These are phyloP conservation scores for Vickermania ingenoplastis DNA, from an alignment of 208 protist genomes.

Conservation along the genomic window DNA sequence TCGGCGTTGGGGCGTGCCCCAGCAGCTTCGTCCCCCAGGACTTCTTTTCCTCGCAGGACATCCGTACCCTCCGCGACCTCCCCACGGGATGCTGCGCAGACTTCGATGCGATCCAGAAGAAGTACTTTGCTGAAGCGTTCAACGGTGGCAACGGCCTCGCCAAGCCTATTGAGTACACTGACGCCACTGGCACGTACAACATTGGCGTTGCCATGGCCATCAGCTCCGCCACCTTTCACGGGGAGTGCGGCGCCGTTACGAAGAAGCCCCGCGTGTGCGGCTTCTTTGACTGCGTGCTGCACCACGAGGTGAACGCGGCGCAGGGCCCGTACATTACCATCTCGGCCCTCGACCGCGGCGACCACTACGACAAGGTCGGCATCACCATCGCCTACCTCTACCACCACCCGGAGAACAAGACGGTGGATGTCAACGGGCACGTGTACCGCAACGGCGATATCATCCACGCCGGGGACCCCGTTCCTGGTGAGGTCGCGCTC, in stretches of 20 bases:
- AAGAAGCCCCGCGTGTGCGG: slow-evolving; percentile 86
- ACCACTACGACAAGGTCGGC: slow-evolving; percentile 86
- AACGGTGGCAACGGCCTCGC: slow-evolving; percentile 56
- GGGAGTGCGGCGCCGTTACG: slow-evolving; percentile 84
- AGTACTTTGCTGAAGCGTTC: slow-evolving; percentile 54
- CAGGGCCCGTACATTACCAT: slow-evolving; percentile 90
- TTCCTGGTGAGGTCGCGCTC: slow-evolving; percentile 71
- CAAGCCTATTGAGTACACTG: slow-evolving; percentile 67
- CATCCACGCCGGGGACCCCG: slow-evolving; percentile 79
- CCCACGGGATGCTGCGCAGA: slow-evolving; percentile 45
- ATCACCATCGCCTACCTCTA: slow-evolving; percentile 88
- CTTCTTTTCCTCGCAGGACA: slow-evolving; percentile 73
- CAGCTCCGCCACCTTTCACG: slow-evolving; percentile 63
- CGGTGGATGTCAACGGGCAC: slow-evolving; percentile 59
- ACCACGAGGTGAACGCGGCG: slow-evolving; percentile 81
- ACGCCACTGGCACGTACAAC: slow-evolving; percentile 74
- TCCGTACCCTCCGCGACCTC: slow-evolving; percentile 75
- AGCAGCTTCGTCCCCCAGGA: slow-evolving; percentile 85
- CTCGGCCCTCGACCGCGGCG: slow-evolving; percentile 84
- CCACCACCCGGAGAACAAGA: slow-evolving; percentile 38
- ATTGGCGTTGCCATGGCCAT: slow-evolving; percentile 87
- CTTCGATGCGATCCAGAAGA: slow-evolving; percentile 81
- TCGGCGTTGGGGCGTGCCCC: slow-evolving; percentile 85
- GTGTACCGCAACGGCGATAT: slow-evolving; percentile 81
- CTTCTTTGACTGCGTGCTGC: slow-evolving; percentile 90